phyloP scores from a whole-genome alignment of 371 early-diverging fungal species.

The Catenaria anguillulae region DNA sequence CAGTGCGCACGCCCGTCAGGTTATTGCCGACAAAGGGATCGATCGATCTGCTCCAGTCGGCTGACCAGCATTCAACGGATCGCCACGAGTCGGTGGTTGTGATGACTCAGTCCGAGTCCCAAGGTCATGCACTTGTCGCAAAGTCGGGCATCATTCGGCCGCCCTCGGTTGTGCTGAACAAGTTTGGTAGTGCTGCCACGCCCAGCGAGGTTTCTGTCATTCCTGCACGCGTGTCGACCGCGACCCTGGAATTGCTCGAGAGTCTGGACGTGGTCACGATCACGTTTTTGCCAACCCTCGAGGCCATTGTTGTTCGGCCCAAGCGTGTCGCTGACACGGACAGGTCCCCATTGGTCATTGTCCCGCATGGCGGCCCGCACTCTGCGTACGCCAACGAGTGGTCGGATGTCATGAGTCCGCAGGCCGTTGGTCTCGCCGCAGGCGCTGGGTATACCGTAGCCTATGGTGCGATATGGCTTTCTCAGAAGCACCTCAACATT shows the following conservation, averaged over 20 bases:
- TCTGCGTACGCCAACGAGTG: conserved; percentile 30
- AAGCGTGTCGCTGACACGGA: neutral
- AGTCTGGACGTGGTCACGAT: conserved; percentile 29
- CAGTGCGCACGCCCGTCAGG: too few species aligned
- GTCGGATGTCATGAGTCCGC: neutral
- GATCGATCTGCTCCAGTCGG: too few species aligned
- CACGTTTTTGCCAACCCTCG: neutral
- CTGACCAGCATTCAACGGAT: too few species aligned
- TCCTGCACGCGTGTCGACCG: conserved; percentile 18
- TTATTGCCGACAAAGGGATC: too few species aligned
- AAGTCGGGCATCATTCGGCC: too few species aligned
- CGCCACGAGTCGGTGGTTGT: too few species aligned
- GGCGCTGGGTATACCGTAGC: conserved; percentile 13
- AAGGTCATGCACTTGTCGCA: too few species aligned
- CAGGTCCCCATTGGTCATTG: conserved; percentile 37
- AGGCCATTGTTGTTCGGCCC: conserved; percentile 1
- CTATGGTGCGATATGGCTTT: conserved; percentile 45
- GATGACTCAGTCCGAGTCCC: too few species aligned
- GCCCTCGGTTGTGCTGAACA: too few species aligned
- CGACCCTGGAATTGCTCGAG: conserved; percentile 27
- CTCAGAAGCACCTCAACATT: too few species aligned
- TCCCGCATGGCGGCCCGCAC: conserved; percentile 58
- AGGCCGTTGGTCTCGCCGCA: neutral
- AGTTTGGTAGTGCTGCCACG: too few species aligned
- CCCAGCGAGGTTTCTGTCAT: too few species aligned